Percentiles rank a stretch among this genome's conserved stretches.
Conservation (phyloP, 495 filamentous ascomycete genomes). For the Cenococcum geophilum region DNA sequence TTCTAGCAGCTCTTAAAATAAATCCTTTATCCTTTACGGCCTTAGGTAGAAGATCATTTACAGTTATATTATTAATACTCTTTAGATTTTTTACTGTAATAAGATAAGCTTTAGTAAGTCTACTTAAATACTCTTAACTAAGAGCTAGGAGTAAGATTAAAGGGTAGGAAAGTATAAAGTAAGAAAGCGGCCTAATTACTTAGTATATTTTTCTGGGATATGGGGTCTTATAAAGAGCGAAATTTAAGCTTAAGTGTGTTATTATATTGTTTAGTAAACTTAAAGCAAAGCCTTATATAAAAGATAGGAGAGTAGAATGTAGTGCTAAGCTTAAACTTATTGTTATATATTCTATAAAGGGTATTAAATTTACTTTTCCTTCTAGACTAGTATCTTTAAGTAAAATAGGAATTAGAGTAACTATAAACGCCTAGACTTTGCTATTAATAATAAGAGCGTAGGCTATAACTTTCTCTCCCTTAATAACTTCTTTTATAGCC, state of each 20-base stretch:
- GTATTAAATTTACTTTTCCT: not conserved
- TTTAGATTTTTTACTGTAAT: too few relatives aligned
- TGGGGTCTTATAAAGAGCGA: not conserved
- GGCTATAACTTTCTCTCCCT: not conserved
- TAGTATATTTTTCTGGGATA: not conserved
- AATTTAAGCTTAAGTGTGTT: not conserved
- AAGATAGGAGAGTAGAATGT: not conserved
- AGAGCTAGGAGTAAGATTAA: not conserved
- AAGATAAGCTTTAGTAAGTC: too few relatives aligned
- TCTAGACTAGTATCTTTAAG: not conserved
- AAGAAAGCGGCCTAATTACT: not conserved
- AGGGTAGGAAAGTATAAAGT: not conserved
- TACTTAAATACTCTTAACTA: too few relatives aligned
- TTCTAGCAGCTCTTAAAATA: too few relatives aligned
- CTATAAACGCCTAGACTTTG: not conserved
- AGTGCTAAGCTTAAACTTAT: not conserved
- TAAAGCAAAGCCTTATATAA: not conserved
- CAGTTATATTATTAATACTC: too few relatives aligned
- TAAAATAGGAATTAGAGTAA: not conserved
- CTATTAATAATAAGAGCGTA: not conserved
- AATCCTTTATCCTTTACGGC: too few relatives aligned
- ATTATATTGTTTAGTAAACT: not conserved
- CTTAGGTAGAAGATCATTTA: too few relatives aligned
- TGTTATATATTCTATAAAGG: not conserved
- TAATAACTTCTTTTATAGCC: slow-evolving; percentile 2